Evolutionary conservation across 2,329 filamentous ascomycete species (phyloP).

Genomic region (Alternaria arborescens): DNA sequence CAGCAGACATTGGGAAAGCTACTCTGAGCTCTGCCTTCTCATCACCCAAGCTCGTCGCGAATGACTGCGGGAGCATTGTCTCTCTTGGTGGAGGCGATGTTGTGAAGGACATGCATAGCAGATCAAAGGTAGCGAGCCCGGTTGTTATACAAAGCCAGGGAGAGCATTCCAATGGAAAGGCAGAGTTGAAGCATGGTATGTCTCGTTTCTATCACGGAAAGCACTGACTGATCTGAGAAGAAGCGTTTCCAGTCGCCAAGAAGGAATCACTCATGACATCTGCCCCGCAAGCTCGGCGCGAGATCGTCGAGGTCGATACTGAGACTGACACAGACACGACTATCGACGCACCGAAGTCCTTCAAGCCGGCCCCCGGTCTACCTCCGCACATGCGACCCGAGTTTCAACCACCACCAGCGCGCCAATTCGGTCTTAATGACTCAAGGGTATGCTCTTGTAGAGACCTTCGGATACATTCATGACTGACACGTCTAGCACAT

Average conservation of each 20-base stretch:
- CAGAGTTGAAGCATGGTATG: not conserved
- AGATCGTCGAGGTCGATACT: not conserved
- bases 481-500: not conserved
- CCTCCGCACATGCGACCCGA: conserved; percentile 22
- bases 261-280: not conserved
- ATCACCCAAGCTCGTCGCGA: not conserved
- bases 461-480: not conserved
- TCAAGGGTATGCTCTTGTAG: not conserved
- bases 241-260: not conserved
- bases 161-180: not conserved
- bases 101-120: not conserved
- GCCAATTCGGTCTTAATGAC: not conserved
- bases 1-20: not conserved
- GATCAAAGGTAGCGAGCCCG: not conserved
- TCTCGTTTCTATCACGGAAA: not conserved
- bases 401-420: not conserved
- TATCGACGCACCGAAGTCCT: not conserved
- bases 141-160: not conserved
- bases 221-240: not conserved
- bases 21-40: not conserved
- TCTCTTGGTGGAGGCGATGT: not conserved
- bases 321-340: not conserved
- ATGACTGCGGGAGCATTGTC: not conserved
- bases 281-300: not conserved
- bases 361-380: conserved; percentile 4